These are phyloP conservation scores for Fomitopsis palustris DNA, from an alignment of 1,284 basidiomycete genomes.

Conservation along the genomic window DNA sequence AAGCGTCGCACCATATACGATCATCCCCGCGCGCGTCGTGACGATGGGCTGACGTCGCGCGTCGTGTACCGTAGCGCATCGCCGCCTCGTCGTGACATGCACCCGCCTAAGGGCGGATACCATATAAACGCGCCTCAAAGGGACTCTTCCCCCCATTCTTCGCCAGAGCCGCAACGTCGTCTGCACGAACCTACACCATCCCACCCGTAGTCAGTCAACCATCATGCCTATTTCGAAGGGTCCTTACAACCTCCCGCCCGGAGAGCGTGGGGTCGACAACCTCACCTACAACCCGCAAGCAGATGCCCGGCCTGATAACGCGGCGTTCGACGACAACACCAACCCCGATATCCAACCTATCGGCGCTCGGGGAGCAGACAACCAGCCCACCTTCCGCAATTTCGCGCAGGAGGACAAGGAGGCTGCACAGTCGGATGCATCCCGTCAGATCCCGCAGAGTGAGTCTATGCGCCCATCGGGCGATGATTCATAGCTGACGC, in stretches of 20 bases:
- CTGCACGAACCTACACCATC: not conserved
- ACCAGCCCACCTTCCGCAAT: constrained; percentile 19
- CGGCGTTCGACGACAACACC: constrained; percentile 17
- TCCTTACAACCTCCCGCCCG: constrained; percentile 21
- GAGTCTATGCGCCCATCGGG: not conserved
- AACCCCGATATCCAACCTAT: constrained; percentile 15
- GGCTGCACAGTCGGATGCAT: constrained; percentile 18
- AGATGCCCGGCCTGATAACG: constrained; percentile 22
- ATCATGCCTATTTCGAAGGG: not conserved
- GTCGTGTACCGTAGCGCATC: not conserved
- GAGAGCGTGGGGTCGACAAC: constrained; percentile 17
- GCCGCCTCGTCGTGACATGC: not conserved
- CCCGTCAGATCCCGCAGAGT: constrained; percentile 22
- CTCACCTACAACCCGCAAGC: constrained; percentile 24
- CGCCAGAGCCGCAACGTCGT: not conserved
- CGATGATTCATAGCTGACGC: not conserved
- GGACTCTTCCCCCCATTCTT: not conserved
- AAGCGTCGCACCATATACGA: not conserved
- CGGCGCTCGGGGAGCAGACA: constrained; percentile 23
- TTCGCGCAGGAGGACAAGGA: constrained; percentile 19
- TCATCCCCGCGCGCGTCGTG: not conserved
- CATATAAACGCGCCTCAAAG: not conserved
- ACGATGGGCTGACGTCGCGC: not conserved
- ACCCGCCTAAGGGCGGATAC: not conserved
- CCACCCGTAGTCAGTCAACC: not conserved